phyloP scores from a whole-genome alignment of 1,284 basidiomycete species.

The Ceratobasidium sp. region DNA sequence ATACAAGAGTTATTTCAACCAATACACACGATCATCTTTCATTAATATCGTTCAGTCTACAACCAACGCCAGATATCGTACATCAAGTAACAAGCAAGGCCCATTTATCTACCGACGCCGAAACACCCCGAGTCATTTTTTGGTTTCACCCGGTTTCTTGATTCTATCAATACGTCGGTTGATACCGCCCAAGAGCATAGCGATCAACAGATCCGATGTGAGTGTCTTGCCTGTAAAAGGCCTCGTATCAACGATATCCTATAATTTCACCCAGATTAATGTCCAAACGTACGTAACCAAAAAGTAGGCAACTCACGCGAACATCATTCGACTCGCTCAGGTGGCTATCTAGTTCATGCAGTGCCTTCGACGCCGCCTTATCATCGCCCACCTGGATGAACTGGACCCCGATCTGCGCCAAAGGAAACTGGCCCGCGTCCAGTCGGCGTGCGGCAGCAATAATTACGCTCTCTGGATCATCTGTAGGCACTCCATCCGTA shows the following conservation, averaged over 20 bases:
- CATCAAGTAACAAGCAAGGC: too few relatives aligned
- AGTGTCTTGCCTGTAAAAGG: slow-evolving; percentile 59
- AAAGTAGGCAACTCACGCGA: slow-evolving; percentile 53
- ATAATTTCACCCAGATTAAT: slow-evolving; percentile 43
- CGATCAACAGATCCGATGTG: slow-evolving; percentile 60
- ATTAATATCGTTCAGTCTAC: too few relatives aligned
- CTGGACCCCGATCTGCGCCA: slow-evolving; percentile 53
- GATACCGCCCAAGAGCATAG: slow-evolving; percentile 68
- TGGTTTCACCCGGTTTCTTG: not conserved
- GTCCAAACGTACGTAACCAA: not conserved
- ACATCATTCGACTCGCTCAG: slow-evolving; percentile 49
- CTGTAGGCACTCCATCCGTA: slow-evolving; percentile 67
- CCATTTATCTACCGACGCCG: too few relatives aligned
- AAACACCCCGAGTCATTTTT: too few relatives aligned
- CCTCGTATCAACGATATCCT: slow-evolving; percentile 73
- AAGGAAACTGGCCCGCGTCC: slow-evolving; percentile 61
- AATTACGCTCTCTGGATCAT: slow-evolving; percentile 64
- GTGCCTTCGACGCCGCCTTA: slow-evolving; percentile 58
- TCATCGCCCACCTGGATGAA: slow-evolving; percentile 60
- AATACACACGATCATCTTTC: too few relatives aligned
- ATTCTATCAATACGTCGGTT: slow-evolving; percentile 63
- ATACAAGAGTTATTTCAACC: too few relatives aligned
- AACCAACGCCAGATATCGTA: too few relatives aligned
- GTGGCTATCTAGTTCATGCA: slow-evolving; percentile 51
- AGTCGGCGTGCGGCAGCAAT: slow-evolving; percentile 61